Conservation (phyloP, 164 flowering plant genomes). For the Amborella trichopoda region DNA sequence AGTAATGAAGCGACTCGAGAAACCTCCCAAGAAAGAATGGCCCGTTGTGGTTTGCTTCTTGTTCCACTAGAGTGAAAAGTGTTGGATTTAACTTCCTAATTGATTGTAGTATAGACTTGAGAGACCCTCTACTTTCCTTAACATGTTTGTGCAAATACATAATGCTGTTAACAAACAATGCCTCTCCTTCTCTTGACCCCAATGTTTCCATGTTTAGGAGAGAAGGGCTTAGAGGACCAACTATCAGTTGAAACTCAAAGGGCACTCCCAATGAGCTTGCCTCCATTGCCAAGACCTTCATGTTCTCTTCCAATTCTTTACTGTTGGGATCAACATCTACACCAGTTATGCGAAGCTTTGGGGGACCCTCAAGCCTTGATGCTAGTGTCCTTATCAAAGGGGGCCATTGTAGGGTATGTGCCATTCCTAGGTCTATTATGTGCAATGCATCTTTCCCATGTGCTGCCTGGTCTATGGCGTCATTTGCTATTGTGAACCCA, state of each 20-base stretch:
- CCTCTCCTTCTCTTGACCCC: conserved; percentile 33
- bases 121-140: conserved; percentile 46
- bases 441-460: conserved; percentile 33
- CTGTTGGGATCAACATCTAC: conserved; percentile 11
- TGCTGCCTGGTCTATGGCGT: conserved; percentile 36
- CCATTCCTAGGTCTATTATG: conserved; percentile 48
- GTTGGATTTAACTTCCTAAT: conserved; percentile 35
- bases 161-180: conserved; percentile 37
- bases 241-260: conserved; percentile 19
- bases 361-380: conserved; percentile 30
- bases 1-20: conserved; percentile 54
- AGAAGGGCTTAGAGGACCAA: conserved; percentile 19
- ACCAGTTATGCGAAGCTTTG: conserved; percentile 32
- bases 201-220: conserved; percentile 30
- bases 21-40: conserved; percentile 64
- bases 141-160: conserved; percentile 44
- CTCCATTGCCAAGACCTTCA: conserved; percentile 21
- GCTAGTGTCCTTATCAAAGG: conserved; percentile 33
- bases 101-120: conserved; percentile 43
- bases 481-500: conserved; percentile 57
- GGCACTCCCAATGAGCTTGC: conserved; percentile 27
- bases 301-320: conserved; percentile 16
- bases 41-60: conserved; percentile 62
- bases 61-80: conserved; percentile 41
- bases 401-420: conserved; percentile 50